phyloP scores from a whole-genome alignment of 768 basidiomycete species.

The Collybia mongolica region DNA sequence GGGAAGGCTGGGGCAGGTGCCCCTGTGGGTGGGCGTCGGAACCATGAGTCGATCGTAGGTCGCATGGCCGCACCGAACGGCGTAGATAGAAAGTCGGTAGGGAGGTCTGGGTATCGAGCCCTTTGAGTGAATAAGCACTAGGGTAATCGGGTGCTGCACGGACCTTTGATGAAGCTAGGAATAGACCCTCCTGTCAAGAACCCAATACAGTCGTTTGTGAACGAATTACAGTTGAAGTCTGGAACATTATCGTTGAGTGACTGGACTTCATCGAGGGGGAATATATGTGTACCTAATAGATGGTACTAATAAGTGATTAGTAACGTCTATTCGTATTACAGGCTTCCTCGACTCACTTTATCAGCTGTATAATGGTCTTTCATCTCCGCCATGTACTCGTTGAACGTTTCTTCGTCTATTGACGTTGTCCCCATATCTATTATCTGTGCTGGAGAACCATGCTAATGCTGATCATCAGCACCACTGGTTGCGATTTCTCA shows the following conservation, averaged over 20 bases:
- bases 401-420: constrained; percentile 81
- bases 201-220: constrained; percentile 84
- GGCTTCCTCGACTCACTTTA: constrained; percentile 51
- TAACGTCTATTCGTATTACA: constrained; percentile 1
- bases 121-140: neutral
- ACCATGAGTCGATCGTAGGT: constrained; percentile 93
- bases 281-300: constrained; percentile 57
- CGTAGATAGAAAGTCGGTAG: constrained; percentile 83
- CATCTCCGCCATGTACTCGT: constrained; percentile 80
- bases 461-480: constrained; percentile 36
- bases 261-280: no score
- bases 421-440: constrained; percentile 78
- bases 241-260: neutral
- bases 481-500: neutral
- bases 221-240: constrained; percentile 97
- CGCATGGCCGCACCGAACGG: constrained; percentile 84
- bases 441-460: constrained; percentile 69
- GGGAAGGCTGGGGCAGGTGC: constrained; percentile 30
- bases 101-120: constrained; percentile 51
- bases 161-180: constrained; percentile 81
- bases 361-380: constrained; percentile 83
- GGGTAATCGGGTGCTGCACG: constrained; percentile 12
- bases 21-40: constrained; percentile 52
- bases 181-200: constrained; percentile 85
- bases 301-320: constrained; percentile 57